Evolutionary conservation across 257 asterid genomes (phyloP), one percentile per base, ranked within the genome.

Genomic region (Capsicum baccatum): DNA sequence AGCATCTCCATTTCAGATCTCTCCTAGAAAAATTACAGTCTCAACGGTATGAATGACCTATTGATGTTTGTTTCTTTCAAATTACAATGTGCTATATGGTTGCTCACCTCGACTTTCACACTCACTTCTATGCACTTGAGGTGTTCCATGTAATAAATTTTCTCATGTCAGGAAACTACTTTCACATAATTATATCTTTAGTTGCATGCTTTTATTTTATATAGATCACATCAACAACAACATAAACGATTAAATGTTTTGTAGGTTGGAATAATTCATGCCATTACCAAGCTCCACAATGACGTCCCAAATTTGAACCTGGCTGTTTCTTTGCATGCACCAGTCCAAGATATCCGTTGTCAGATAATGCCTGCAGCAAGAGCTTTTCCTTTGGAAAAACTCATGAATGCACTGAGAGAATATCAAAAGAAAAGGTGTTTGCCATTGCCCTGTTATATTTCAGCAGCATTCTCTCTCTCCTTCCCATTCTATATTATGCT

Each of bases 331-430:
- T 91, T 97, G 79, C 99, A 97, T 79, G 98, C 99, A 79, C 99
- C 99, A 9, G 92, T 92, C 67, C 99, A 97, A 89, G 98, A 93
- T 5, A 92, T 97, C 78, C 99, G 99, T 42, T 97, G 99, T 87
- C 97, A 90, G 89, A 97, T 97, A 89, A 97, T 95, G 99, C 99
- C 99, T 66, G 98, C 99, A 26, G 99, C 99, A 55, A 89, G 98
- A 66, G 99, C 98, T 12, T 97, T 97, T 87, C 98, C 99, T 82
- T 89, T 97, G 83, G 98, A 93, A 62, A 97, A 84, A 91, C 90
- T 95, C 52, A 97, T 97, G 99, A 89, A 89, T 84, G 84, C 97
- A 63, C 86, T 95, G 86, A 88, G 13, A 63, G 98, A 91, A 67
- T 95, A 97, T 87, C 99, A 97, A 89, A 86, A 86, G 76, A 86